Evolutionary conservation across 2,329 filamentous ascomycete species (phyloP).

Genomic region (Rutstroemia sp.): DNA sequence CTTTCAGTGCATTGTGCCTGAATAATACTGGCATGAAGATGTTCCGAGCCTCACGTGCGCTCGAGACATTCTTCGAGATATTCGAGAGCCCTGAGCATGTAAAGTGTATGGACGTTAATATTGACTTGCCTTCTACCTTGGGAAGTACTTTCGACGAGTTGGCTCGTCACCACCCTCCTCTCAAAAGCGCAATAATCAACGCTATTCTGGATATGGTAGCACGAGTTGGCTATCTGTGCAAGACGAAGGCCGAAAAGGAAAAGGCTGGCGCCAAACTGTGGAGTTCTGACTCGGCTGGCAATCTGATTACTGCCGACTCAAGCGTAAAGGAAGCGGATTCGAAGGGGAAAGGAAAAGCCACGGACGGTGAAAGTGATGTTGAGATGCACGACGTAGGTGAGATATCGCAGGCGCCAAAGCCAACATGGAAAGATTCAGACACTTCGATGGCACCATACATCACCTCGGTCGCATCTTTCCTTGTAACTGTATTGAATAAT

Average conservation of each 20-base stretch:
- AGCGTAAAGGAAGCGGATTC: constrained; percentile 21
- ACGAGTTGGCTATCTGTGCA: constrained; percentile 68
- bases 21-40: constrained; percentile 82
- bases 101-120: constrained; percentile 70
- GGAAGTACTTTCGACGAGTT: constrained; percentile 90
- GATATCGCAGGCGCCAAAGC: neutral
- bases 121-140: constrained; percentile 63
- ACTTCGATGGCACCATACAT: constrained; percentile 48
- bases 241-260: constrained; percentile 57
- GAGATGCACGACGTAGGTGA: constrained; percentile 55
- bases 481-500: constrained; percentile 37
- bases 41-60: constrained; percentile 73
- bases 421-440: constrained; percentile 18
- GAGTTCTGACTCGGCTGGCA: constrained; percentile 50
- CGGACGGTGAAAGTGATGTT: constrained; percentile 47
- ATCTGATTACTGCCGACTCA: constrained; percentile 49
- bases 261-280: constrained; percentile 77
- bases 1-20: constrained; percentile 88
- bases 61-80: constrained; percentile 89
- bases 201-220: constrained; percentile 86
- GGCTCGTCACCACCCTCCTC: constrained; percentile 79
- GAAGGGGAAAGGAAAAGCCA: constrained; percentile 35
- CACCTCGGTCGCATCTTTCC: constrained; percentile 67
- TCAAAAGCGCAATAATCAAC: constrained; percentile 74
- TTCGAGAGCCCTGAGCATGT: constrained; percentile 91